Percentiles rank a stretch among this genome's conserved stretches.
These are phyloP conservation scores for Pythium dissotocum DNA, from an alignment of 352 stramenopile genomes.

Conservation along the genomic window DNA sequence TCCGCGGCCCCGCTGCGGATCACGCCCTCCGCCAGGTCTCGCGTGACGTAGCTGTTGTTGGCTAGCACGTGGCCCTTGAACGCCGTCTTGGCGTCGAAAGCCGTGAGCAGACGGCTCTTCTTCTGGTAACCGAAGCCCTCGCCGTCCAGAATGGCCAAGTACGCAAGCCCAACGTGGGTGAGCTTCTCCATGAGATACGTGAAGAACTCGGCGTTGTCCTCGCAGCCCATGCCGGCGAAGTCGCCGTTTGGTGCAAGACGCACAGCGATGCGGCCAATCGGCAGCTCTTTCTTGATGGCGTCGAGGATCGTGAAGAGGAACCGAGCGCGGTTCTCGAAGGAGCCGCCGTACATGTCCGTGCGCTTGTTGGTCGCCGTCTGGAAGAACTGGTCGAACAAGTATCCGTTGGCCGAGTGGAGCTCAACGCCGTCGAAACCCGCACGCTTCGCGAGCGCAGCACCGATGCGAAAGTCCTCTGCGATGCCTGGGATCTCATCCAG, in stretches of 20 bases:
- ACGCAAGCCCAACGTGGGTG: conserved; percentile 38
- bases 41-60: conserved; percentile 41
- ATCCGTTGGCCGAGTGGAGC: conserved; percentile 84
- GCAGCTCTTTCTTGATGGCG: conserved; percentile 16
- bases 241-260: conserved; percentile 32
- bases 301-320: conserved; percentile 59
- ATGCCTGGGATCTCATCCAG: conserved; percentile 55
- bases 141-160: conserved; percentile 52
- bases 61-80: conserved; percentile 41
- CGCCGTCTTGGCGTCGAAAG: conserved; percentile 29
- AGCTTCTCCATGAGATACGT: conserved; percentile 35
- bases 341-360: conserved; percentile 71
- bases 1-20: conserved; percentile 27
- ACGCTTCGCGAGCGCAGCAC: conserved; percentile 43
- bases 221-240: conserved; percentile 39
- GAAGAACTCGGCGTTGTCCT: conserved; percentile 46
- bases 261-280: conserved; percentile 13
- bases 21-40: conserved; percentile 22
- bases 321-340: conserved; percentile 54
- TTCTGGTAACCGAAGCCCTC: conserved; percentile 47
- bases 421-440: conserved; percentile 40
- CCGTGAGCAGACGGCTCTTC: conserved; percentile 28
- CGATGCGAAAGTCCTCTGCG: conserved; percentile 52
- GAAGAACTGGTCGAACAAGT: conserved; percentile 86
- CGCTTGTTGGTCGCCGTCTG: conserved; percentile 57